Evolutionary conservation across 495 filamentous ascomycete genomes (phyloP).

Genomic region (Neurospora sublineolata): DNA sequence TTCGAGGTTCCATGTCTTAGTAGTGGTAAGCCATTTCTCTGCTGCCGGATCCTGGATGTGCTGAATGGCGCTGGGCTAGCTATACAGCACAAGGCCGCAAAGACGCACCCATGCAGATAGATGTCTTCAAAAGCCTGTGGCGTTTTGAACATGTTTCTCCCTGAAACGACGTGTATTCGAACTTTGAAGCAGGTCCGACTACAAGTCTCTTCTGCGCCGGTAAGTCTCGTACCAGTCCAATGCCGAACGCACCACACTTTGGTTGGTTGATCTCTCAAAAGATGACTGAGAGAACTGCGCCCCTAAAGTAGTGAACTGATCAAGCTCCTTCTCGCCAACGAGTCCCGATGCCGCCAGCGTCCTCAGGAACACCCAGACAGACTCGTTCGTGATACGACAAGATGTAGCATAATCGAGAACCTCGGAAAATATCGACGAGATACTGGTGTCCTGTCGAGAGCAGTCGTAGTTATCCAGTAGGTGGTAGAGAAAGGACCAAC

Average conservation of each 20-base stretch:
- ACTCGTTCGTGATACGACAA: constrained; percentile 41
- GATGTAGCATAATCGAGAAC: constrained; percentile 30
- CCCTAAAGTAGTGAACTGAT: constrained; percentile 16
- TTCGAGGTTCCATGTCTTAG: background rate
- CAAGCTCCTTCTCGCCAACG: constrained; percentile 18
- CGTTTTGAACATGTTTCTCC: background rate
- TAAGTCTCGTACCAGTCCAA: constrained; percentile 19
- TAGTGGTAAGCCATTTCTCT: background rate
- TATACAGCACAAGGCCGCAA: background rate
- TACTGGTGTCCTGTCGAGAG: constrained; percentile 2
- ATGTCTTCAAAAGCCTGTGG: background rate
- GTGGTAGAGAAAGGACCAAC: constrained; percentile 57
- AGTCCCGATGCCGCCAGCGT: constrained; percentile 27
- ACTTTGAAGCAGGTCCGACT: background rate
- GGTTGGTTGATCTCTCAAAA: background rate
- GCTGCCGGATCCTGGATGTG: background rate
- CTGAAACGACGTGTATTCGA: background rate
- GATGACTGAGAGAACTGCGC: too few species aligned
- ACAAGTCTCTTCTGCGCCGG: background rate
- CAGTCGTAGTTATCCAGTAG: constrained; percentile 23
- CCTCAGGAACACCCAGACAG: constrained; percentile 46
- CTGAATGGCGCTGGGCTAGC: background rate
- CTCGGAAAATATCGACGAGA: constrained; percentile 22
- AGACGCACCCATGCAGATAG: background rate
- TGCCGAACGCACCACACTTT: constrained; percentile 10